Conservation (phyloP, 768 basidiomycete genomes). For the Termitomyces sp. region DNA sequence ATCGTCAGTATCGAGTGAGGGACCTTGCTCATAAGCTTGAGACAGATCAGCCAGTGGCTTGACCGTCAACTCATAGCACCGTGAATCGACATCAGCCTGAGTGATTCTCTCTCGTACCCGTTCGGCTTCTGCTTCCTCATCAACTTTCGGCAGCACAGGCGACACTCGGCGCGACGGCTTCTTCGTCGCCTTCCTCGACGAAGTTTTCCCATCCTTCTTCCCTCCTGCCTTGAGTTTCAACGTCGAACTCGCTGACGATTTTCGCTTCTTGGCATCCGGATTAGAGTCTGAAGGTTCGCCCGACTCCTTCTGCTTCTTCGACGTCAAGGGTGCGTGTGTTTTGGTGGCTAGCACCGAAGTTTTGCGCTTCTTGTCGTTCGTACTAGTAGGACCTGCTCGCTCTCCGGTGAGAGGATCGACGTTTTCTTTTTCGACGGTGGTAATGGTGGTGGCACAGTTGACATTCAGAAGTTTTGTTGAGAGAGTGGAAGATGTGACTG, state of each 20-base stretch:
- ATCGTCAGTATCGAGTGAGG: conserved; percentile 27
- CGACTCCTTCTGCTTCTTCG: conserved; percentile 41
- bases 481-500: conserved; percentile 22
- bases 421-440: conserved; percentile 70
- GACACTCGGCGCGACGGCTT: conserved; percentile 44
- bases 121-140: conserved; percentile 39
- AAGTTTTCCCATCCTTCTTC: conserved; percentile 33
- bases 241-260: conserved; percentile 33
- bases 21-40: conserved; percentile 52
- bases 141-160: conserved; percentile 61
- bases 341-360: conserved; percentile 55
- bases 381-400: conserved; percentile 35
- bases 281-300: conserved; percentile 36
- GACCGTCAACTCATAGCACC: conserved; percentile 77
- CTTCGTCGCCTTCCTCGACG: conserved; percentile 29
- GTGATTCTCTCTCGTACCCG: conserved; percentile 27
- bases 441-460: conserved; percentile 25
- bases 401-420: conserved; percentile 70
- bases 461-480: conserved; percentile 13
- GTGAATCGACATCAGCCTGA: conserved; percentile 61
- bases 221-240: conserved; percentile 23
- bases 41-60: conserved; percentile 73
- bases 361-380: conserved; percentile 57
- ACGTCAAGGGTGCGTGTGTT: conserved; percentile 26
- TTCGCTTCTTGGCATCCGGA: conserved; percentile 57